Evolutionary conservation across 176 grass and related monocot genomes (phyloP).

Genomic region (Triticum monococcum): DNA sequence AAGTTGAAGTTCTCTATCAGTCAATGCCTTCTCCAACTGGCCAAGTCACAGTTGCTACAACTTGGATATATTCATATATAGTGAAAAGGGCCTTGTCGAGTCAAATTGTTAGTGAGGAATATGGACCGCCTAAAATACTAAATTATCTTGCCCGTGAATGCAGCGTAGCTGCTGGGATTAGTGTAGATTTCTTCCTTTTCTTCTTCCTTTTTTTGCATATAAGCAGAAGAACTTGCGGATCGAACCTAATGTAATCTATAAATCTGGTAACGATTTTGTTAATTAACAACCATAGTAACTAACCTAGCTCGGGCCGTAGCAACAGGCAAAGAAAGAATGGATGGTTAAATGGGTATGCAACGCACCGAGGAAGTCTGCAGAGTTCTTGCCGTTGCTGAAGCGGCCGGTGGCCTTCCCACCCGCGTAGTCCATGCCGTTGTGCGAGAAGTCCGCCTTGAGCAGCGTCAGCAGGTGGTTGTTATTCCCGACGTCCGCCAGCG

Average conservation of each 20-base stretch:
- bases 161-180: background rate
- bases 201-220: too few species aligned
- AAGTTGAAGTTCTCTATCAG: too few species aligned
- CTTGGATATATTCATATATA: background rate
- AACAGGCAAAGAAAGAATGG: background rate
- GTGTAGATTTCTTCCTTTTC: background rate
- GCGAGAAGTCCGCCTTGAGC: conserved; percentile 76
- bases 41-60: background rate
- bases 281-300: background rate
- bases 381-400: background rate
- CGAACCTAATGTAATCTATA: too few species aligned
- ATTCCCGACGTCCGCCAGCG: conserved; percentile 85
- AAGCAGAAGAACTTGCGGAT: too few species aligned
- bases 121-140: background rate
- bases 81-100: background rate
- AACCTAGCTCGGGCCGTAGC: background rate
- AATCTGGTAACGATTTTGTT: background rate
- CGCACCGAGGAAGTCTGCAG: conserved; percentile 53
- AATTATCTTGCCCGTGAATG: background rate
- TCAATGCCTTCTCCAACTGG: background rate
- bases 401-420: background rate
- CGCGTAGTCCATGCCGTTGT: conserved; percentile 48
- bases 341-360: background rate
- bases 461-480: conserved; percentile 76
- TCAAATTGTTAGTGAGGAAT: background rate